phyloP scores from a whole-genome alignment of 1,284 basidiomycete genomes.

The Ustilago nuda region DNA sequence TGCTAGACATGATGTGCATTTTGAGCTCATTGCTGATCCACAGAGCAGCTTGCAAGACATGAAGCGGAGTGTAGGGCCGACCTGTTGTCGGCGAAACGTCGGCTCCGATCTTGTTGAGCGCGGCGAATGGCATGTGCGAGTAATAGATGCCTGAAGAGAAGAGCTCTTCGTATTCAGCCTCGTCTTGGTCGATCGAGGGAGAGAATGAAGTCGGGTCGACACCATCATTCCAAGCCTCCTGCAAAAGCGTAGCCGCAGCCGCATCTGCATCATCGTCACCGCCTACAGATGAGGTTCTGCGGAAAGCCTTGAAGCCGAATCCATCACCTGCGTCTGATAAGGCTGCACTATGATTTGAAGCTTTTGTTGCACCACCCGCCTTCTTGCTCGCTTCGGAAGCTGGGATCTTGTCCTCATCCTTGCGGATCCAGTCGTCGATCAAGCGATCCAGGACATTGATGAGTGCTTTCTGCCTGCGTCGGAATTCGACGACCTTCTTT shows the following conservation, averaged over 20 bases:
- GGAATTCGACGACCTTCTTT: slow-evolving; percentile 79
- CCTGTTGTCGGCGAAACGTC: slow-evolving; percentile 46
- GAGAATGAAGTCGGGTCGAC: slow-evolving; percentile 31
- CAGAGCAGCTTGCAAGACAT: slow-evolving; percentile 56
- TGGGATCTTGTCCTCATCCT: slow-evolving; percentile 16
- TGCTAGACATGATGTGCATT: slow-evolving; percentile 44
- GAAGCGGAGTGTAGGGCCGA: slow-evolving; percentile 45
- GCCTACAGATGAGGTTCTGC: slow-evolving; percentile 19
- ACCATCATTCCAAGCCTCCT: slow-evolving; percentile 43
- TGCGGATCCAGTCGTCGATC: slow-evolving; percentile 40
- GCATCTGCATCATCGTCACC: slow-evolving; percentile 35
- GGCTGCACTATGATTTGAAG: slow-evolving; percentile 15
- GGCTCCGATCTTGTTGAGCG: slow-evolving; percentile 52
- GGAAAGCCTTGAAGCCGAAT: slow-evolving; percentile 48
- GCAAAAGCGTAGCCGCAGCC: slow-evolving; percentile 25
- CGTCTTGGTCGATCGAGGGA: slow-evolving; percentile 51
- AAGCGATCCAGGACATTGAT: slow-evolving; percentile 44
- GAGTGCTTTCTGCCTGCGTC: slow-evolving; percentile 71
- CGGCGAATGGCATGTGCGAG: slow-evolving; percentile 77
- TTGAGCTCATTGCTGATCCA: slow-evolving; percentile 61
- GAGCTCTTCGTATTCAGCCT: slow-evolving; percentile 71
- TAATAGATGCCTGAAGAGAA: slow-evolving; percentile 87
- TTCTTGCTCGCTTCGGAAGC: slow-evolving; percentile 17
- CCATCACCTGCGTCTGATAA: slow-evolving; percentile 38
- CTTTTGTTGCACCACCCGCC: slow-evolving; percentile 16